A percentile compares a stretch with the other conserved stretches of the same genome.
Conservation (phyloP, 345 rosid genomes). For the Melastoma malabathricum region DNA sequence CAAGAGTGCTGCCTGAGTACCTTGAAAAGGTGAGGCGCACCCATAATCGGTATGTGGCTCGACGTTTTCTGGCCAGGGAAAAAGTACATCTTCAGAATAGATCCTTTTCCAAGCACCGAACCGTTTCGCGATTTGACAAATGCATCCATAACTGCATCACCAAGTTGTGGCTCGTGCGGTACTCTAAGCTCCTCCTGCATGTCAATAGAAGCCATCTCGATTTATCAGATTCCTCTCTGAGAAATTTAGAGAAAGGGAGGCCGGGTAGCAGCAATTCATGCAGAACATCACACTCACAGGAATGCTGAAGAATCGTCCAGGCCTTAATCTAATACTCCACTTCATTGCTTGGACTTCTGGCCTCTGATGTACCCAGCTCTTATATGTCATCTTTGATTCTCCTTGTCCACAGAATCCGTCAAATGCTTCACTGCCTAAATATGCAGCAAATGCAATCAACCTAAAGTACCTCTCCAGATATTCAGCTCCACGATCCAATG, state of each 20-base stretch:
- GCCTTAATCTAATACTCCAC: constrained; percentile 90
- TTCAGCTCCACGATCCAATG: constrained; percentile 90
- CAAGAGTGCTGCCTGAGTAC: constrained; percentile 12
- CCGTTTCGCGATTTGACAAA: constrained; percentile 76
- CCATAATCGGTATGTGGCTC: constrained; percentile 68
- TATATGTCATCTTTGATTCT: constrained; percentile 60
- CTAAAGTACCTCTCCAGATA: constrained; percentile 82
- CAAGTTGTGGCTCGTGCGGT: constrained; percentile 69
- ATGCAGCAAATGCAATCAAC: constrained; percentile 92
- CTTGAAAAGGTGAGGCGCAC: constrained; percentile 88
- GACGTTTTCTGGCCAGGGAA: constrained; percentile 94
- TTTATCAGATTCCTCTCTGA: no score
- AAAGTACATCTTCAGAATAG: constrained; percentile 78
- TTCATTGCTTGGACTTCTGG: constrained; percentile 96
- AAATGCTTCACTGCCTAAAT: constrained; percentile 90
- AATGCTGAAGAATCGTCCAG: constrained; percentile 76
- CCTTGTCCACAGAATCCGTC: constrained; percentile 85
- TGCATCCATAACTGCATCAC: constrained; percentile 98
- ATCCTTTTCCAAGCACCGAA: constrained; percentile 81
- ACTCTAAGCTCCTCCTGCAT: constrained; percentile 65
- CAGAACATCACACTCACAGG: constrained; percentile 40
- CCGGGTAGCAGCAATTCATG: not conserved
- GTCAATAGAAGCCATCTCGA: constrained; percentile 3
- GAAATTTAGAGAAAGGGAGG: not conserved
- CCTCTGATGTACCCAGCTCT: constrained; percentile 81